Evolutionary conservation across 805 yeast genomes (phyloP), one percentile per base, ranked within the genome.

Genomic region (Lachancea meyersii): DNA sequence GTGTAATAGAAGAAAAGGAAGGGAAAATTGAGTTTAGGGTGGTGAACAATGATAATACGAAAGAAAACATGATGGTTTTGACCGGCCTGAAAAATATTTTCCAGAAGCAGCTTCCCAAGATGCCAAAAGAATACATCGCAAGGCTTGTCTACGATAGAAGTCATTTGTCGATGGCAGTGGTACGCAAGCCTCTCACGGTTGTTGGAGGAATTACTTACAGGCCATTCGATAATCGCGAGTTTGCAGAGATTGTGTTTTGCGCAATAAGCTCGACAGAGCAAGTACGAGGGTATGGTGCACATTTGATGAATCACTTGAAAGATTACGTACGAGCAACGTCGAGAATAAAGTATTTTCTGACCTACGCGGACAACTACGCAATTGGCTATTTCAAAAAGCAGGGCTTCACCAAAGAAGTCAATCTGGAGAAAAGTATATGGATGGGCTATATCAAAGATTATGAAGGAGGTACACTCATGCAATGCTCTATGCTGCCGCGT

Each of bases 401-500:
- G 65, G 99, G 99, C 1, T 93, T 93, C 65, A 89, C 97, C 14
- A 93, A 93, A 61, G 97, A 91, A 47, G 85, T 93, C 30, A 75
- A 96, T 6, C 72, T 93, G 44, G 93, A 91, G 28, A 83, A 81
- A 50, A 76, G 78, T 39, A 73, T 81, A 26, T 93, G 99, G 99
- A 86, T 87, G 93, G 99, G 99, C 2, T 93, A 93, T 64, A 93
- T 93, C 58, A 93, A 93, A 64, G 98, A 93, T 69, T 93, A 93
- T 65, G 99, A 93, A 67, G 99, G 99, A 20, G 98, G 97, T 54
- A 93, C 98, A 1, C 69, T 93, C 47, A 91, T 93, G 97, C 97
- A 93, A 67, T 93, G 98, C 60, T 68, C 91, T 1, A 89, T 91
- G 94, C 69, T 93, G 40, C 97, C 97, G 1, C 71, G 78, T 38